Base-by-base conservation (phyloP, 169 alveolate species). In the Perkinsus marinus region DNA sequence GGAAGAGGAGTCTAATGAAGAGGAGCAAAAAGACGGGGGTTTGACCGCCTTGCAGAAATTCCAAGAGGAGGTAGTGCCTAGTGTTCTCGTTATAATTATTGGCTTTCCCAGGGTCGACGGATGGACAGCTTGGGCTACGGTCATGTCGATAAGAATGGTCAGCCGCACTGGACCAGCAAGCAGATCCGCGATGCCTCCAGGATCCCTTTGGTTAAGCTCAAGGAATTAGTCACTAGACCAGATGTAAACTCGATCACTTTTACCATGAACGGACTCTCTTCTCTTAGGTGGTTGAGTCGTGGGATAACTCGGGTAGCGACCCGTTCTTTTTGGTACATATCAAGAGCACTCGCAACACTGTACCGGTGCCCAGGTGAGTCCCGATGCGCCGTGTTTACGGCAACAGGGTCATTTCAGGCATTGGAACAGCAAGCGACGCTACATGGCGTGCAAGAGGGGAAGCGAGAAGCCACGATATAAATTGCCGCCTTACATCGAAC, bases 371-470 rank as follows among this genome's bases (percentile, higher is more conserved):
- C 17, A 96, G 79, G 79, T 57, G 0, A 30, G 79, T 41, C 10
- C 46, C 79, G 34, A 5, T 13, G 7, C 22, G 22, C 7, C 79
- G 22, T 3, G 46, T 16, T 57, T 16, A n/a, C n/a, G n/a, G 0
- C 34, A 30, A 30, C 9, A 57, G 22, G 34, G 5, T 57, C 26
- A 19, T 98, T 98, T 36, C n/a, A 94, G 96, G 89, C 99, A 98
- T 92, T 98, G 99, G 99, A 96, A 98, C 68, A 98, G 98, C 92
- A 98, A 98, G 96, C 95, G 98, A 93, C 96, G 98, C 91, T 98
- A 97, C 95, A 94, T 98, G 92, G 98, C 98, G 94, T 97, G 98
- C 68, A 98, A 97, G 93, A 94, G 99, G 90, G n/a, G 99, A 46
- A 95, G 96, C 89, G 98, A 97, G 92, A 98, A 98, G 94, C 96